phyloP scores from a whole-genome alignment of 306 rosid species.

The Rosa chinensis region DNA sequence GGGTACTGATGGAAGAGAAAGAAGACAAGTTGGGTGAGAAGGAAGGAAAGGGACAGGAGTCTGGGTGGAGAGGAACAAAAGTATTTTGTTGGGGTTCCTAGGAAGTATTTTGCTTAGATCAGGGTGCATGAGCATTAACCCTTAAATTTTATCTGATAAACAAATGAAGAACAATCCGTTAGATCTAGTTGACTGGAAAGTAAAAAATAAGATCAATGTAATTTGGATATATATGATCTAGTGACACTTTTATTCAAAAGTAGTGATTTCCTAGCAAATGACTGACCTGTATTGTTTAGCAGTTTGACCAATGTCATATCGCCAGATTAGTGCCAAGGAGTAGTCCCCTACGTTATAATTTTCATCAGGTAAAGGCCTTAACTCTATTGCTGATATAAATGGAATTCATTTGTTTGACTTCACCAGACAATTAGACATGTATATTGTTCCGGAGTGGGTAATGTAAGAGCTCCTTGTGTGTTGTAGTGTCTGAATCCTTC shows the following conservation, averaged over 20 bases:
- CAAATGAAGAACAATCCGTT: too few species aligned
- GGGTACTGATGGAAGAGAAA: too few species aligned
- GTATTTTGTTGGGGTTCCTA: too few species aligned
- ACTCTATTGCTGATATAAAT: slow-evolving; percentile 22
- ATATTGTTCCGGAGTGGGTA: neutral
- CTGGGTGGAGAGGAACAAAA: too few species aligned
- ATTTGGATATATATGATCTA: neutral
- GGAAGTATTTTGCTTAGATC: too few species aligned
- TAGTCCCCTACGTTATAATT: neutral
- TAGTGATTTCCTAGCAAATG: neutral
- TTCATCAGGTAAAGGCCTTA: neutral
- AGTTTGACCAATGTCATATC: slow-evolving; percentile 3
- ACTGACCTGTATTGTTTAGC: neutral
- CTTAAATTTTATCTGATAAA: too few species aligned
- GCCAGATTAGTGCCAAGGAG: slow-evolving; percentile 9
- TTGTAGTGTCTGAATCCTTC: neutral
- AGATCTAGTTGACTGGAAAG: too few species aligned
- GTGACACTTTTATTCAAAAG: too few species aligned
- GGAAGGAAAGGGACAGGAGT: too few species aligned
- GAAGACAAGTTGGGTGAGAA: too few species aligned
- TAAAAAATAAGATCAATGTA: neutral
- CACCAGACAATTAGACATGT: neutral
- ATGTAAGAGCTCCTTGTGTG: neutral
- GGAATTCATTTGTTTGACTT: neutral
- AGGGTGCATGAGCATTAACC: too few species aligned